Evolutionary conservation across 2,329 filamentous ascomycete genomes (phyloP).

Genomic region (Paecilomyces variotii): DNA sequence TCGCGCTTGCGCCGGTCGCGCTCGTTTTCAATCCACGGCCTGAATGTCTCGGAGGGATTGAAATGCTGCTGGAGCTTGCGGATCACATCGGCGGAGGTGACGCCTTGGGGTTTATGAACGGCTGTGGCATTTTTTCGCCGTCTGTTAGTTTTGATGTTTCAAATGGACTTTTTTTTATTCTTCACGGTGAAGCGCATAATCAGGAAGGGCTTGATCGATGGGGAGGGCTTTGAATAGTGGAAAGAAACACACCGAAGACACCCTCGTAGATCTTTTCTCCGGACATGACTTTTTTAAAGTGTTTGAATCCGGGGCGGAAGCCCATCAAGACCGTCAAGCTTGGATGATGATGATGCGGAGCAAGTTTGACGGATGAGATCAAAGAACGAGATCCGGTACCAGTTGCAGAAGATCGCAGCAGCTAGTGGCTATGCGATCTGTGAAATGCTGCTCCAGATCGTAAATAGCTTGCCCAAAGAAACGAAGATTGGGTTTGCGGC

Average conservation of each 20-base stretch:
- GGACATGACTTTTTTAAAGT: constrained; percentile 31
- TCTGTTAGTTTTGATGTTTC: neutral
- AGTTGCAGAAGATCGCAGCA: neutral
- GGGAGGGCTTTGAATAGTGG: neutral
- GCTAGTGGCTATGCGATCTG: neutral
- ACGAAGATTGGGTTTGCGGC: neutral
- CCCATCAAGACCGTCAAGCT: constrained; percentile 15
- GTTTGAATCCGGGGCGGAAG: constrained; percentile 18
- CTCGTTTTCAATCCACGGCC: constrained; percentile 64
- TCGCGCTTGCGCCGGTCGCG: constrained; percentile 49
- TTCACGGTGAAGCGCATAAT: neutral
- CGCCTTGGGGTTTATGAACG: constrained; percentile 82
- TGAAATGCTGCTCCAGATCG: neutral
- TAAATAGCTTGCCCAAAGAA: neutral
- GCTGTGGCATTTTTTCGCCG: constrained; percentile 44
- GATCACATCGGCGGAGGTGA: constrained; percentile 84
- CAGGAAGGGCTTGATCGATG: neutral
- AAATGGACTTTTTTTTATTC: neutral
- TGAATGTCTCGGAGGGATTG: constrained; percentile 71
- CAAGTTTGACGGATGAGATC: neutral
- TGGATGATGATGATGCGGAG: neutral
- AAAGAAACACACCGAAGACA: constrained; percentile 46
- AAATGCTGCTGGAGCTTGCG: constrained; percentile 80
- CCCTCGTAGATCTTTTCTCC: constrained; percentile 51
- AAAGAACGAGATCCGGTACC: neutral